phyloP scores from a whole-genome alignment of 1,284 basidiomycete genomes.

The Apiotrichum veenhuisii region DNA sequence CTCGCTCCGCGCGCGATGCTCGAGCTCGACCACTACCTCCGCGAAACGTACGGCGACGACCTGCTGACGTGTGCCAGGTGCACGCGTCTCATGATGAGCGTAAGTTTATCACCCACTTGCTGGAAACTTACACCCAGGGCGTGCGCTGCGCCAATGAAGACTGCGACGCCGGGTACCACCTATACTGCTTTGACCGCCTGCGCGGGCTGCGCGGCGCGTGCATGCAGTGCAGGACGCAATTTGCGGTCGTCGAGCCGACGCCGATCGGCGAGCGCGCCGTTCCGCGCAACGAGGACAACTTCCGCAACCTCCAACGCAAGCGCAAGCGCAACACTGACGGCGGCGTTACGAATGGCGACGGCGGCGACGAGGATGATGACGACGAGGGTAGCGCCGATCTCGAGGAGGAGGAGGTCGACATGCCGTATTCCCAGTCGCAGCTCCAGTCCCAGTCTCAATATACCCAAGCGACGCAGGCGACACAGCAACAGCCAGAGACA shows the following conservation, averaged over 20 bases:
- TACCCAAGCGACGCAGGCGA: background rate
- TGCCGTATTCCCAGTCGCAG: background rate
- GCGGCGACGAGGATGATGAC: constrained; percentile 23
- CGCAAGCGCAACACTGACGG: constrained; percentile 12
- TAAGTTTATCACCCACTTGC: constrained; percentile 19
- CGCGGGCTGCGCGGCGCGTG: constrained; percentile 19
- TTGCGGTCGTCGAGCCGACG: constrained; percentile 16
- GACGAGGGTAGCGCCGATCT: constrained; percentile 1
- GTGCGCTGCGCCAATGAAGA: constrained; percentile 27
- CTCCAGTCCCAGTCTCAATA: background rate
- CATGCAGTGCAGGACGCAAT: constrained; percentile 25
- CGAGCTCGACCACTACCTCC: constrained; percentile 43
- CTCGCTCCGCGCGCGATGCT: constrained; percentile 37
- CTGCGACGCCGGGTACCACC: constrained; percentile 38
- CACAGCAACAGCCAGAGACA: background rate
- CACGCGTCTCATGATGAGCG: constrained; percentile 32
- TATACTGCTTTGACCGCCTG: constrained; percentile 31
- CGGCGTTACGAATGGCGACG: constrained; percentile 15
- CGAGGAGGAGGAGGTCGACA: background rate
- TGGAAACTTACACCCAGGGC: constrained; percentile 25
- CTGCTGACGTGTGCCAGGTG: constrained; percentile 37
- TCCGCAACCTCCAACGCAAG: constrained; percentile 9
- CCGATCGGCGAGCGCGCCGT: constrained; percentile 41
- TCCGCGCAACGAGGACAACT: constrained; percentile 29
- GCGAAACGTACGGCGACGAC: constrained; percentile 32